Base-by-base conservation (phyloP, 495 filamentous ascomycete genomes). In the Daldinia loculata region DNA sequence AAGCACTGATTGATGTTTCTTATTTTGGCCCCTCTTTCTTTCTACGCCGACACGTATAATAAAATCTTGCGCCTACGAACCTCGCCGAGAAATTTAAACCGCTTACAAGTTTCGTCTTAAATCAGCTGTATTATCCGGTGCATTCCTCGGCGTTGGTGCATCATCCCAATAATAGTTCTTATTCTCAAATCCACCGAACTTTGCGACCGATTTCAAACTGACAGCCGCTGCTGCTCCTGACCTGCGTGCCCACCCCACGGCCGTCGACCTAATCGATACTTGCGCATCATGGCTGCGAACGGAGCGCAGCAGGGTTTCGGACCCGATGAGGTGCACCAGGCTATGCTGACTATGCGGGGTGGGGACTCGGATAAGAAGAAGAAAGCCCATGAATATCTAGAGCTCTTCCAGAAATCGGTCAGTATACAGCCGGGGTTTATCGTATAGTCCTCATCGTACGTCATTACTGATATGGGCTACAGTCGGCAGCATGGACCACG, bases 351-450 rank as follows among this genome's bases (percentile, higher is more conserved):
- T 64, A 96, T 99, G 93, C 91, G 92, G 79, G 93, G 91, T 82
- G 90, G 89, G 68, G 88, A 94, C 74, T 86, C 89, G 75, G 82
- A 89, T 36, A 90, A 95, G 80, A 99, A 98, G 82, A 88, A 90
- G 78, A 89, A 91, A 75, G 95, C 95, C 39, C 91, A 95, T 78
- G 89, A 94, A 72, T 98, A 89, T 79, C 86, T 99, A 57, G 93
- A 95, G 82, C 89, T 89, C 65, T 99, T 98, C 84, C 95, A 99
- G 88, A 99, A 98, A 87, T 97, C 95, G 75, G 95, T 97, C 80
- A 66, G 93, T 88, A 66, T 62, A 60, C 61, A 65, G 62, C 65
- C 39, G 29, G 56, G 63, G 26, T n/a, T n/a, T 29, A 30, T 9
- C 12, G 4, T 29, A 34, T 29, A 27, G 15, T 38, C 15, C 30